Evolutionary conservation across 1,284 basidiomycete species (phyloP), one percentile per base, ranked within the genome.

Genomic region (Termitomyces sp.): DNA sequence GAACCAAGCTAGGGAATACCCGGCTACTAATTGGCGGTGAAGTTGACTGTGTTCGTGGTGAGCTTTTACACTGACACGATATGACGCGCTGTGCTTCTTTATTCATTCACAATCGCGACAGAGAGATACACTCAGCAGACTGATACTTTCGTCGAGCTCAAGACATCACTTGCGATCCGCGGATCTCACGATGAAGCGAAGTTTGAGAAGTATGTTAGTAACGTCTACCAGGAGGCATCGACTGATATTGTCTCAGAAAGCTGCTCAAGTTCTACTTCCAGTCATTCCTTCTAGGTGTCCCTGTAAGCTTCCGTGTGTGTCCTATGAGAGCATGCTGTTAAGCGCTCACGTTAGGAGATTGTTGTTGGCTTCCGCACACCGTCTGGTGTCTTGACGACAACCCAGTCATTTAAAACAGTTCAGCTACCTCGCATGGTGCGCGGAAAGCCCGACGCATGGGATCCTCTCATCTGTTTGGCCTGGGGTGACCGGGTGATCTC

Each of bases 191-290:
- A 94, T 58, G 86, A 90, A 65, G 69, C 70, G 15, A 81, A 76
- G 53, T 98, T 98, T 63, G 92, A 95, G 68, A 89, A 86, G 92
- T 92, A 67, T 60, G 78, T 69, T 10, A 4, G 21, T 10, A 33
- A 26, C 38, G 41, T 17, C 10, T 21, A 48, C 26, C n/a, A 39
- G 17, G n/a, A 43, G 55, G 50, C 21, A 46, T 41, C 40, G 49
- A 49, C 53, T 57, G 30, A 56, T 55, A 48, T 50, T 51, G 40
- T 58, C 65, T 56, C 63, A 88, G 88, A 67, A 98, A 98, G 68
- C 73, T 98, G 44, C 81, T 98, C 53, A 96, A 95, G 66, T 94
- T 96, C 72, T 98, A 96, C 79, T 87, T 96, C 56, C 96, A 99
- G 66, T 95, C 92, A 1, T 98, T 93, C 70, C 78, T 98, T 17